Base-by-base conservation (phyloP, 2,329 filamentous ascomycete species). In the Aspergillus novofumigatus region DNA sequence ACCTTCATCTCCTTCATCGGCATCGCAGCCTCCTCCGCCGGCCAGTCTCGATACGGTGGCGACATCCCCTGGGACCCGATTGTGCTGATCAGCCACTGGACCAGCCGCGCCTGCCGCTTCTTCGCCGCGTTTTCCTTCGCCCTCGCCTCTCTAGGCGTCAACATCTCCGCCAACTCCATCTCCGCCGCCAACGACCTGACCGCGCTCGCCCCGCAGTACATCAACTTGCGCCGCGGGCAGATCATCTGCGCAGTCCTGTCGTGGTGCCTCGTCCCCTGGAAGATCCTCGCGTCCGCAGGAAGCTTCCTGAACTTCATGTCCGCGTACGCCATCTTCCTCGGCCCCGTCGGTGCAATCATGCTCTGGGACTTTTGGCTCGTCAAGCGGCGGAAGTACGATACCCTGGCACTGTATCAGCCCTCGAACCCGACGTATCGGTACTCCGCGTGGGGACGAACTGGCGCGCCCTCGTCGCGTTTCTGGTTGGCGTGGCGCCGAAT, bases 291-390 rank as follows among this genome's bases (percentile, higher is more conserved):
- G 35, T 85, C 81, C 0, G 86, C 85, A 2, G 68, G 72, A 2
- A 84, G 80, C 1, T 84, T 88, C 62, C 72, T 87, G 3, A 80
- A 81, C 47, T 90, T 89, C 72, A 87, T 90, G 81, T 78, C 81
- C 47, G 86, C 85, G 0, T 86, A 87, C 67, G 81, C 82, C 1
- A 79, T 88, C 42, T 89, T 89, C 71, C 75, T 89, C 0, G 85
- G 83, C 0, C 85, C 86, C 0, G 85, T 88, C 57, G 83, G 83
- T 0, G 80, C 80, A 0, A 83, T 88, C 60, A 81, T 87, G 73
- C 74, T 80, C 0, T 78, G 78, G 11, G 85, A 88, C 62, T 87
- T 82, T 65, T 87, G 83, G 82, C 65, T 85, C 47, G 70, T 87
- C 7, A 81, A 82, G 54, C 56, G 57, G 2, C 63, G 71, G 60